Evolutionary conservation across 2,329 filamentous ascomycete genomes (phyloP), one percentile per base, ranked within the genome.

Genomic region (Arthrobotrys sphaeroides): DNA sequence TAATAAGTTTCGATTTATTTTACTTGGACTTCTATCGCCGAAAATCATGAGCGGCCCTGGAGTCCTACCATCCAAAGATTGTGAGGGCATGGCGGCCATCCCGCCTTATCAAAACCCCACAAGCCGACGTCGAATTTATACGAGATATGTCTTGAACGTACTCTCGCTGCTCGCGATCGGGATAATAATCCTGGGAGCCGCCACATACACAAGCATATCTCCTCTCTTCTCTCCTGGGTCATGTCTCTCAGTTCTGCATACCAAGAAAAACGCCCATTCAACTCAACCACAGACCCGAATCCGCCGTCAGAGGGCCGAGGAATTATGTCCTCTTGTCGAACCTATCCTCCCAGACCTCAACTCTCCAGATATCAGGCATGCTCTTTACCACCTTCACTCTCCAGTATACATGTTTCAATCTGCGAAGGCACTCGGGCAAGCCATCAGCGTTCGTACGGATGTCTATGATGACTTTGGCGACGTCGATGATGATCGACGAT

Each of bases 401-500:
- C 12, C 12, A 10, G 24, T 45, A 31, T 68, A 68, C 36, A 9
- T 53, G 13, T 53, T 40, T 5, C 24, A 33, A 20, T 62, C 64
- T 16, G 66, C 60, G 0, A 49, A 40, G 20, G 79, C 81, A 10
- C 79, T 87, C 70, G 80, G 85, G 12, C 83, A 83, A 2, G 83
- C 85, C 20, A 83, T 90, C 28, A 84, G 85, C 78, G 84, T 89
- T 24, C 86, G 86, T 0, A 87, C 87, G 0, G 82, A 87, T 53
- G 85, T 85, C 0, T 88, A 84, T 64, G 87, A 89, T 77, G 84
- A 88, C 75, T 82, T 89, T 76, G 86, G 86, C 2, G 81, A 82
- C 0, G 81, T 89, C 13, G 86, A 85, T 28, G 82, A 84, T 43
- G 89, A 90, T 78, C 81, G 84, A 45, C 84, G 87, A 60, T 91